A percentile compares a stretch with the other conserved stretches of the same genome.
These are phyloP conservation scores for Flaveria ramosissima DNA, from an alignment of 129 eudicot genomes.

Conservation along the genomic window DNA sequence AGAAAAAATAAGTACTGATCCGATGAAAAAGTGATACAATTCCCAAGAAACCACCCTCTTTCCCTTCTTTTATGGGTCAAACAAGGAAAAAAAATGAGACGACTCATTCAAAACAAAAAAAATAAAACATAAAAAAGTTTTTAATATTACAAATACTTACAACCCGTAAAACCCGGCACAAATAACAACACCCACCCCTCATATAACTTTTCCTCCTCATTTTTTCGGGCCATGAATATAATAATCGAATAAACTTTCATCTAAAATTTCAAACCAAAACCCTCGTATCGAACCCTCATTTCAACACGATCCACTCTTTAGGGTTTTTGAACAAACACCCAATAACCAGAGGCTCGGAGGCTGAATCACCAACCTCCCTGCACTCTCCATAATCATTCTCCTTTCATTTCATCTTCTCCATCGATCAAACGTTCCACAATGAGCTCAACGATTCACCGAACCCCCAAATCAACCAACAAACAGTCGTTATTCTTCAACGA, in stretches of 20 bases:
- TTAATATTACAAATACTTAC: too few relatives aligned
- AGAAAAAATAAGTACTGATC: too few relatives aligned
- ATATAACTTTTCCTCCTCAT: not conserved
- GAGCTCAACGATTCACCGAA: constrained; percentile 58
- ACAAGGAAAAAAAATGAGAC: too few relatives aligned
- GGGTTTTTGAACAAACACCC: constrained; percentile 19
- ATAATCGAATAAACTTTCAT: constrained; percentile 6
- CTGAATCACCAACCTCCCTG: not conserved
- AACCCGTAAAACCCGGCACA: too few relatives aligned
- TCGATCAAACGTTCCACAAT: constrained; percentile 31
- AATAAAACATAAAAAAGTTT: too few relatives aligned
- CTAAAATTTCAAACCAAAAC: not conserved
- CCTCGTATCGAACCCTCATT: not conserved
- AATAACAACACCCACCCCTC: too few relatives aligned
- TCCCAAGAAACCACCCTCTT: too few relatives aligned
- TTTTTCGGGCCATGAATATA: constrained; percentile 1
- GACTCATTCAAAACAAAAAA: too few relatives aligned
- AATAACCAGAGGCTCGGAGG: not conserved
- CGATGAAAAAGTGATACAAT: too few relatives aligned
- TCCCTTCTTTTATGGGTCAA: too few relatives aligned
- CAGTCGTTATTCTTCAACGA: constrained; percentile 82
- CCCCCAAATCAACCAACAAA: constrained; percentile 75
- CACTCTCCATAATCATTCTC: not conserved
- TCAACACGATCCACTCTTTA: not conserved
- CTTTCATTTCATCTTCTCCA: not conserved